Evolutionary conservation across 1,139 yeast genomes (phyloP), one percentile per base, ranked within the genome.

Genomic region (Nematodospora anomalae): DNA sequence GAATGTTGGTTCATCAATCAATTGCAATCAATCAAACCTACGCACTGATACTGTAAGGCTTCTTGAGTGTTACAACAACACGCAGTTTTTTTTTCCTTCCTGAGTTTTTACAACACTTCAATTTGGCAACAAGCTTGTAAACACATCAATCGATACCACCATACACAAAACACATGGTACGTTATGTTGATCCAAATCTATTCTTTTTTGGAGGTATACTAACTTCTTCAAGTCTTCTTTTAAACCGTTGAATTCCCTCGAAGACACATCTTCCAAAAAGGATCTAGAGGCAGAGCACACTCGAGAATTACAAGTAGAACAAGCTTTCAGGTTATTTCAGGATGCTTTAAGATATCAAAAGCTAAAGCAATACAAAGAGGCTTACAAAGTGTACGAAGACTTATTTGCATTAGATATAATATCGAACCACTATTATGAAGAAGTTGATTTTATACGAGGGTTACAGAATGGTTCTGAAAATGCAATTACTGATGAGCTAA

Each of bases 271-370:
- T 8, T 59, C 71, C 28, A 67, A 68, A 42, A 67, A 67, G 43
- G 76, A 72, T 36, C 64, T 76, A 32, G 95, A 86, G 45, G 96
- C 89, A 47, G 92, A 88, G 47, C 95, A 89, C 51, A 84, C 97
- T 1, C 65, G 96, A 38, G 98, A 92, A 52, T 83, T 76, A 26
- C 79, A 88, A 67, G 80, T 92, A 12, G 98, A 94, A 58, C 86
- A 84, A 52, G 95, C 96, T 3, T 83, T 84, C 57, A 79, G 79
- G 48, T 62, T 80, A 11, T 88, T 84, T 55, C 89, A 88, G 49
- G 60, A 64, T 20, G 96, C 96, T 0, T 63, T 94, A 26, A 58
- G 60, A 9, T 63, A 65, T 9, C 95, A 92, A 45, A 77, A 79
- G 45, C 55, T 63, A 1, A 62, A 67, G 4, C 55, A 75, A 3